Conservation (phyloP, 202 grass and related monocot species). For the Setaria italica region DNA sequence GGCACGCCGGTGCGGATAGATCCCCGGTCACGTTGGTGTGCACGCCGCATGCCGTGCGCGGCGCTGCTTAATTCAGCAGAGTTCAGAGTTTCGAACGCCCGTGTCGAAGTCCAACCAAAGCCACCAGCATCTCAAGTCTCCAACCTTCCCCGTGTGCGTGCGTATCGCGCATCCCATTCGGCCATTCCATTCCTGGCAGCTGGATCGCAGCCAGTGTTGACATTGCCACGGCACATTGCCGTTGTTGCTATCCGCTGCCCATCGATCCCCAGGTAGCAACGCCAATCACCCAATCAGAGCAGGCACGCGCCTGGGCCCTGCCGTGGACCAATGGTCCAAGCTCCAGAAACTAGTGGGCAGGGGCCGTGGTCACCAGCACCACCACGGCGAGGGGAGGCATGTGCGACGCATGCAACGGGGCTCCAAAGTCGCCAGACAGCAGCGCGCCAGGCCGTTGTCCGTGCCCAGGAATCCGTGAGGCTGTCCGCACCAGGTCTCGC, state of each 20-base stretch:
- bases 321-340: background rate
- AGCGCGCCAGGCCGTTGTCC: background rate
- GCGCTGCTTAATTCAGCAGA: too few relatives aligned
- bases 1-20: too few relatives aligned
- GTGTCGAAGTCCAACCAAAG: too few relatives aligned
- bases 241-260: background rate
- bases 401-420: background rate
- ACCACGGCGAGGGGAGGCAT: background rate
- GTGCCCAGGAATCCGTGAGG: background rate
- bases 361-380: background rate
- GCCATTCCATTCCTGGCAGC: background rate
- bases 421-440: background rate
- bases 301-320: background rate
- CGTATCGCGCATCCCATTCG: too few relatives aligned
- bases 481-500: too few relatives aligned
- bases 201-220: conserved; percentile 3
- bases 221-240: background rate
- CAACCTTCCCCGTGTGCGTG: too few relatives aligned
- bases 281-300: too few relatives aligned
- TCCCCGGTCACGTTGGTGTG: too few relatives aligned
- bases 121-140: too few relatives aligned
- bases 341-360: background rate
- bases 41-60: too few relatives aligned
- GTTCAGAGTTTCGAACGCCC: too few relatives aligned
- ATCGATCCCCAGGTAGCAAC: too few relatives aligned